Evolutionary conservation across 176 grass and related monocot genomes (phyloP), one percentile per base, ranked within the genome.

Genomic region (Rhynchospora breviuscula): DNA sequence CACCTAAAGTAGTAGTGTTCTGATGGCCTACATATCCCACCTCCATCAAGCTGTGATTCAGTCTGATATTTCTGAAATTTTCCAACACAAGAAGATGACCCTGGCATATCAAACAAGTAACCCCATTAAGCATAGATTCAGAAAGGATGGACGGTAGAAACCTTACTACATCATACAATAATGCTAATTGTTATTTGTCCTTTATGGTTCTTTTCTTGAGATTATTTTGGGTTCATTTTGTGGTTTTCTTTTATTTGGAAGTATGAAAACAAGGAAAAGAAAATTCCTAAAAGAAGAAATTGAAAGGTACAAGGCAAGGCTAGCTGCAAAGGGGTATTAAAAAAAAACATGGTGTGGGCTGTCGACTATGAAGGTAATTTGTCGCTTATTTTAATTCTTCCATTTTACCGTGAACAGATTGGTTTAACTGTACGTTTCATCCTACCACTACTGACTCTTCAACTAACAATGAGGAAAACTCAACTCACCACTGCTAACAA

Each of bases 31-130:
- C 83, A 90, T 98, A 98, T 87, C 95, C 95, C 54, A 90, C 79
- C 89, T 98, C 95, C 92, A 98, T 98, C 81, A 91, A 68, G 56
- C 87, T 92, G 90, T 98, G 95, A 85, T 98, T 95, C 67, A 98
- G 56, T 86, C 85, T 92, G 84, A 98, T 82, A 67, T 87, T 91
- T 45, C 87, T 76, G 43, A 93, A 94, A 35, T 93, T 95, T 48
- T 93, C 89, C 82, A 98, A 84, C 80, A 98, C 86, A 87, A 98
- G 90, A 64, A 95, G 91, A 93, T 98, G 88, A 66, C 92, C 90
- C 95, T 98, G 79, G 89, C 69, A 81, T 69, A 78, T 77, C 73
- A 77, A 77, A 31, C 5, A 31, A 56, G 21, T 19, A 33, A 54
- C 12, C 3, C 17, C 10, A 29, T 77, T 31, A 56, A 23, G 48